phyloP scores from a whole-genome alignment of 192 early-diverging fungal species.

The Backusella morwellensis region DNA sequence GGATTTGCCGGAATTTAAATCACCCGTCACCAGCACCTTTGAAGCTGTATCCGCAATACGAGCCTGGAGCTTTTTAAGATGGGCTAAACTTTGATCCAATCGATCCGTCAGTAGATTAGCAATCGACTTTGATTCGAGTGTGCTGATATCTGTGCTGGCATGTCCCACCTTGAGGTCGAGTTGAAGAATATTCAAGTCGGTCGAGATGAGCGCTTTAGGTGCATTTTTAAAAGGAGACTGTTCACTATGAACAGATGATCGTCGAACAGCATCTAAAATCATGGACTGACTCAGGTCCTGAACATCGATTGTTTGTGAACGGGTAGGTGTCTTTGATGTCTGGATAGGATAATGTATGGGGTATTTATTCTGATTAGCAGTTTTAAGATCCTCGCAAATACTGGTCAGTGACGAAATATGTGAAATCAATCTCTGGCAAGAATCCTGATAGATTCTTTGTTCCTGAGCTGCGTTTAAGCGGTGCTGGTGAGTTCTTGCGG shows the following conservation, averaged over 20 bases:
- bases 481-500: conserved; percentile 28
- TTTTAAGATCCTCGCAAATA: conserved; percentile 67
- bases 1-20: conserved; percentile 96
- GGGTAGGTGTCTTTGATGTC: background rate
- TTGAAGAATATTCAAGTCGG: conserved; percentile 60
- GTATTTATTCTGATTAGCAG: conserved; percentile 65
- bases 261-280: conserved; percentile 18
- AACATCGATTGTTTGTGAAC: conserved; percentile 12
- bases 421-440: conserved; percentile 65
- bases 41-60: conserved; percentile 90
- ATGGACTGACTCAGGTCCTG: background rate
- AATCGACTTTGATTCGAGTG: conserved; percentile 68
- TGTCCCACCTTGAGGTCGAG: conserved; percentile 69
- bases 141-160: conserved; percentile 58
- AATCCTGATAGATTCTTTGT: conserved; percentile 73
- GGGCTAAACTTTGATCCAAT: conserved; percentile 61
- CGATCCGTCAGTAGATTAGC: conserved; percentile 69
- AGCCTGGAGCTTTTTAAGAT: conserved; percentile 80
- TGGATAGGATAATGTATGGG: conserved; percentile 61
- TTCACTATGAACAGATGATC: conserved; percentile 16
- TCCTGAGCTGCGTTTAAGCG: conserved; percentile 45
- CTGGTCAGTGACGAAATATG: conserved; percentile 63
- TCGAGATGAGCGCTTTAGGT: conserved; percentile 1
- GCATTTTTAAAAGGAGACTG: conserved; percentile 6
- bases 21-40: conserved; percentile 95